Evolutionary conservation across 2,329 filamentous ascomycete species (phyloP).

Genomic region (Stachybotrys chartarum): DNA sequence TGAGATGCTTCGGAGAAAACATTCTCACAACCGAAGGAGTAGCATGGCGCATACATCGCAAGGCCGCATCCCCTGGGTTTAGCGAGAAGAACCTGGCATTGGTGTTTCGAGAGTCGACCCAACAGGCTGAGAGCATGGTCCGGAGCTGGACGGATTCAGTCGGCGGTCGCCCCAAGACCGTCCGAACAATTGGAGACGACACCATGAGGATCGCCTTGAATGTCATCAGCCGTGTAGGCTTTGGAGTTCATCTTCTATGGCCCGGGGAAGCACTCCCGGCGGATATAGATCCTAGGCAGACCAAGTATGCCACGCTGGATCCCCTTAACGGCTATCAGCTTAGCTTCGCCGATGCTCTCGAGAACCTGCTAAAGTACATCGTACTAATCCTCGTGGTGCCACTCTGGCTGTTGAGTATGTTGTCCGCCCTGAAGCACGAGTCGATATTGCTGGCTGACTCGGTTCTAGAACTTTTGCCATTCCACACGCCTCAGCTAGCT

Average conservation of each 20-base stretch:
- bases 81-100: slow-evolving; percentile 68
- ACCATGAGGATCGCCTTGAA: slow-evolving; percentile 56
- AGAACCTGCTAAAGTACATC: slow-evolving; percentile 55
- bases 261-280: slow-evolving; percentile 49
- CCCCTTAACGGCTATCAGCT: slow-evolving; percentile 49
- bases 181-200: slow-evolving; percentile 53
- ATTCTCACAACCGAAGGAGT: slow-evolving; percentile 63
- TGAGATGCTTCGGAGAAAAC: slow-evolving; percentile 57
- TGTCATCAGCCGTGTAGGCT: slow-evolving; percentile 61
- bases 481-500: slow-evolving; percentile 43
- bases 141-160: slow-evolving; percentile 42
- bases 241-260: slow-evolving; percentile 56
- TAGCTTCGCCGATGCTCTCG: slow-evolving; percentile 59
- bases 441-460: slow-evolving; percentile 5
- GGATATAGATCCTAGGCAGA: slow-evolving; percentile 34
- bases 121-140: slow-evolving; percentile 57
- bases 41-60: slow-evolving; percentile 66
- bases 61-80: slow-evolving; percentile 64
- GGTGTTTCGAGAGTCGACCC: slow-evolving; percentile 55
- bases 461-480: slow-evolving; percentile 35
- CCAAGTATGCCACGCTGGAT: slow-evolving; percentile 40
- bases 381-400: slow-evolving; percentile 55
- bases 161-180: slow-evolving; percentile 25
- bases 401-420: slow-evolving; percentile 44
- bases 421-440: not conserved